phyloP scores from a whole-genome alignment of 202 grass and related monocot species.

The Carex sylvatica region DNA sequence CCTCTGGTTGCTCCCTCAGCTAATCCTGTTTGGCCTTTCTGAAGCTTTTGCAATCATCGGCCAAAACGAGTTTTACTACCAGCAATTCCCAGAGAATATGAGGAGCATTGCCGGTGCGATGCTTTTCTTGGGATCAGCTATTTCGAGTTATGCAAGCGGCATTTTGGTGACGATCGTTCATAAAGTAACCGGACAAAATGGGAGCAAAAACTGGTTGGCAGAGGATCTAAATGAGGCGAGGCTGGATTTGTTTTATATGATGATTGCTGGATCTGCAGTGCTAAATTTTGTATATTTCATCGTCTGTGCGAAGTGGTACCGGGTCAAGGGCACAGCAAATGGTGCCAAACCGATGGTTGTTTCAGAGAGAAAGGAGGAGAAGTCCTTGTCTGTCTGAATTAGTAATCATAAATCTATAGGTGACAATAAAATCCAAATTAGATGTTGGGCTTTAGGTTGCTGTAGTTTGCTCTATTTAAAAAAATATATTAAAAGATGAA shows the following conservation, averaged over 20 bases:
- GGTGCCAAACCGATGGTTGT: neutral
- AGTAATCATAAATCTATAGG: neutral
- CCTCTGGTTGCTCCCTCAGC: constrained; percentile 61
- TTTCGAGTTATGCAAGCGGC: constrained; percentile 44
- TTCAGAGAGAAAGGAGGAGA: neutral
- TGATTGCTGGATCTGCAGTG: constrained; percentile 26
- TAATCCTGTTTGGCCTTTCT: constrained; percentile 44
- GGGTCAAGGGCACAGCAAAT: constrained; percentile 37
- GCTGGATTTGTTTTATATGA: constrained; percentile 66
- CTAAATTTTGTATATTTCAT: constrained; percentile 53
- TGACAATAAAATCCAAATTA: neutral
- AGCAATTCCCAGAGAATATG: constrained; percentile 79
- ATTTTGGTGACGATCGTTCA: constrained; percentile 57
- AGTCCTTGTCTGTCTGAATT: neutral
- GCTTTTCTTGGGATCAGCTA: constrained; percentile 18
- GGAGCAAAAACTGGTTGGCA: constrained; percentile 36
- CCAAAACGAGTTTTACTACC: constrained; percentile 64
- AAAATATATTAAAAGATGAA: neutral
- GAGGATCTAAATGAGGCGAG: constrained; percentile 55
- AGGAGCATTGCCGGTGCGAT: constrained; percentile 52
- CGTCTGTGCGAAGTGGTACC: constrained; percentile 54
- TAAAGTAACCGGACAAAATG: constrained; percentile 7
- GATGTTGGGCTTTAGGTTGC: neutral
- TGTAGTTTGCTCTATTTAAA: neutral
- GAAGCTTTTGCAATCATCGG: constrained; percentile 63